These are phyloP conservation scores for Arabis alpina DNA, from an alignment of 345 rosid genomes.

Conservation along the genomic window DNA sequence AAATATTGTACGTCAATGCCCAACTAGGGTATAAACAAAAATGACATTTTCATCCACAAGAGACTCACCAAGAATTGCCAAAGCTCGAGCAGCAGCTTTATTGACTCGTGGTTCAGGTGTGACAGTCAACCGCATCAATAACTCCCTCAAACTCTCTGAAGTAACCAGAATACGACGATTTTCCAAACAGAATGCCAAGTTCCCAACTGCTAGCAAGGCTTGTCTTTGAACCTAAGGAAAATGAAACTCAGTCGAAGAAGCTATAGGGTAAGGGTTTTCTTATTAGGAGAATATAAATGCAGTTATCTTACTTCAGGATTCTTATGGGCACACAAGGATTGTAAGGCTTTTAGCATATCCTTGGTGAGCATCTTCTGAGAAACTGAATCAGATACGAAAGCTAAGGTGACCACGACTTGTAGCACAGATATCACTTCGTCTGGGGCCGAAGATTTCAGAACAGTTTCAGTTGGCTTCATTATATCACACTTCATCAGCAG, in stretches of 20 bases:
- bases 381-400: conserved; percentile 82
- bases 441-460: conserved; percentile 67
- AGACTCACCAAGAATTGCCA: conserved; percentile 93
- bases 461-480: conserved; percentile 94
- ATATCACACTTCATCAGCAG: conserved; percentile 97
- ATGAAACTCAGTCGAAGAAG: conserved; percentile 36
- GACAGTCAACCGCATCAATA: conserved; percentile 81
- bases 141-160: conserved; percentile 94
- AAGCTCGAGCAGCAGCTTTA: conserved; percentile 97
- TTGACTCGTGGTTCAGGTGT: conserved; percentile 80
- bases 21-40: conserved; percentile 17
- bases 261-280: conserved; percentile 7
- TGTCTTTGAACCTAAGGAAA: conserved; percentile 80
- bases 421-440: conserved; percentile 89
- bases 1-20: conserved; percentile 3
- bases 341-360: conserved; percentile 80
- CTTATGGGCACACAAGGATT: conserved; percentile 78
- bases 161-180: conserved; percentile 87
- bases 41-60: conserved; percentile 10
- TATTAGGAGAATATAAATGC: conserved; percentile 23
- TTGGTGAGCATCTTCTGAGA: conserved; percentile 91
- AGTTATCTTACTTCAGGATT: conserved; percentile 72
- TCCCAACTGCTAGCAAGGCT: conserved; percentile 90
- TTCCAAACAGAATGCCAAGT: conserved; percentile 92
- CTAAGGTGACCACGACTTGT: conserved; percentile 86